Conservation (phyloP, 306 rosid species). For the Vigna trinervia region DNA sequence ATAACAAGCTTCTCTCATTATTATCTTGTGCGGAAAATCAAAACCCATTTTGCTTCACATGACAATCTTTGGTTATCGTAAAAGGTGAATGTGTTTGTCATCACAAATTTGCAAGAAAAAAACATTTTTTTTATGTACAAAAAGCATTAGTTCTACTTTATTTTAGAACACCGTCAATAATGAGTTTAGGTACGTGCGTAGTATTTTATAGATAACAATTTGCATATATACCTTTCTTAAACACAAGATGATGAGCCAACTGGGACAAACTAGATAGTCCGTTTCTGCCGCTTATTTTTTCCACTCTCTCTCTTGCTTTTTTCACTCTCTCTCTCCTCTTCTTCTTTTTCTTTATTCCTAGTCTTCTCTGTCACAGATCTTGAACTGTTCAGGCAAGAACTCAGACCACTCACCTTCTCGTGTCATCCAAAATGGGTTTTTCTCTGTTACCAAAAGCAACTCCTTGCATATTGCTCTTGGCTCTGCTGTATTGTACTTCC, state of each 20-base stretch:
- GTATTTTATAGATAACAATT: not conserved
- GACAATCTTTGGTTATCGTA: not conserved
- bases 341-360: slow-evolving; percentile 31
- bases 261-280: slow-evolving; percentile 26
- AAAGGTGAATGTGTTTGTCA: not conserved
- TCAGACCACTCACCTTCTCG: slow-evolving; percentile 9
- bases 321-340: not conserved
- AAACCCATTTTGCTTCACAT: not conserved
- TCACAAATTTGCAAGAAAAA: slow-evolving; percentile 7
- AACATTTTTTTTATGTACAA: not conserved
- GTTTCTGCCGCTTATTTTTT: slow-evolving; percentile 24
- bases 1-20: too few species aligned
- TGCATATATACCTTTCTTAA: slow-evolving; percentile 47
- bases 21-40: not conserved
- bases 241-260: slow-evolving; percentile 36
- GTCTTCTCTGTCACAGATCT: slow-evolving; percentile 48
- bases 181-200: slow-evolving; percentile 3
- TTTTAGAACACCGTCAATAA: slow-evolving; percentile 6
- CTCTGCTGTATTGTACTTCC: slow-evolving; percentile 48
- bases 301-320: slow-evolving; percentile 16
- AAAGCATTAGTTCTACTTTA: not conserved
- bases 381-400: slow-evolving; percentile 23
- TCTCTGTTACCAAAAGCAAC: slow-evolving; percentile 32
- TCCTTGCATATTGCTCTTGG: slow-evolving; percentile 46
- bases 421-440: slow-evolving; percentile 46